Conservation (phyloP, 2,329 filamentous ascomycete genomes). For the Gaeumannomyces sp. region DNA sequence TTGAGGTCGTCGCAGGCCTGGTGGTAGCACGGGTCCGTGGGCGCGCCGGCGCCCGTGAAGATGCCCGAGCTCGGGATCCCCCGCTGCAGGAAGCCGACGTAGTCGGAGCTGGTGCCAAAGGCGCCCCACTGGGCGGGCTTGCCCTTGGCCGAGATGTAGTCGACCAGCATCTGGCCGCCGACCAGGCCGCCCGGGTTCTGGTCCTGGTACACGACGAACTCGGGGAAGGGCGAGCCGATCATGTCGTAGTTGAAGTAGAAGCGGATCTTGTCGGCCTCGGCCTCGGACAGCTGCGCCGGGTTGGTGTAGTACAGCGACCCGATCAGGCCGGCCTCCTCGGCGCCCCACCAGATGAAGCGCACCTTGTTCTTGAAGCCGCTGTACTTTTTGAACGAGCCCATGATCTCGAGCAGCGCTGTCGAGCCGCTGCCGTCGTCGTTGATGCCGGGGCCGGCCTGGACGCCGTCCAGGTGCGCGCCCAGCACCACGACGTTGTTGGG, state of each 20-base stretch:
- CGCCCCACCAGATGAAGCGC: conserved; percentile 57
- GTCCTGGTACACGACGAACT: conserved; percentile 44
- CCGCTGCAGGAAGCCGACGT: conserved; percentile 51
- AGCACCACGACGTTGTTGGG: conserved; percentile 34
- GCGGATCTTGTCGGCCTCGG: conserved; percentile 40
- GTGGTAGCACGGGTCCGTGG: conserved; percentile 42
- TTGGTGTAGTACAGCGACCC: conserved; percentile 43
- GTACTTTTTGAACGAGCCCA: conserved; percentile 52
- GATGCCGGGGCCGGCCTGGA: conserved; percentile 52
- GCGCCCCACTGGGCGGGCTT: conserved; percentile 55
- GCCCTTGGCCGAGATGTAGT: conserved; percentile 62
- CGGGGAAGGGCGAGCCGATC: conserved; percentile 48
- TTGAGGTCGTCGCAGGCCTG: conserved; percentile 37
- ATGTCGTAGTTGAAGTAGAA: conserved; percentile 54
- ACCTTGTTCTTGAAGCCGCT: conserved; percentile 42
- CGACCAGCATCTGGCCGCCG: conserved; percentile 51
- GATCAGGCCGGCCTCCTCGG: conserved; percentile 50
- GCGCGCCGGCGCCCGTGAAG: conserved; percentile 55
- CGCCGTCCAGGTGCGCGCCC: conserved; percentile 37
- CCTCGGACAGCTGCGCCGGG: conserved; percentile 39
- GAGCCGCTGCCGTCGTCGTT: conserved; percentile 62
- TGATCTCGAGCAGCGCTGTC: conserved; percentile 52
- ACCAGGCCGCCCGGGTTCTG: conserved; percentile 30
- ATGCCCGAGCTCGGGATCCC: conserved; percentile 46
- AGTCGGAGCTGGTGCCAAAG: conserved; percentile 47